Conservation (phyloP, 352 stramenopile genomes). For the Plasmopara muralis region DNA sequence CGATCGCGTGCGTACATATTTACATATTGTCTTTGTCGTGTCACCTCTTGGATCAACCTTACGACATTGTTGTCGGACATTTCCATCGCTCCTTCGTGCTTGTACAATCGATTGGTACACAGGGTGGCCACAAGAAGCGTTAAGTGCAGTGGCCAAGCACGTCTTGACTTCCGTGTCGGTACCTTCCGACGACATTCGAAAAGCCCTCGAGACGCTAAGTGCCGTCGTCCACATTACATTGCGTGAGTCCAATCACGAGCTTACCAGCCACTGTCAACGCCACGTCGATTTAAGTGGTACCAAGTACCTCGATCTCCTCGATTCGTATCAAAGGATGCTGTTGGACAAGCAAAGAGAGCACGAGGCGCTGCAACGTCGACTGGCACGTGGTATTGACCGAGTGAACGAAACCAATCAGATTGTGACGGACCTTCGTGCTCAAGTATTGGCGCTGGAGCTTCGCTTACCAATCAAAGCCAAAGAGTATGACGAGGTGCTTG, state of each 20-base stretch:
- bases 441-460: conserved; percentile 90
- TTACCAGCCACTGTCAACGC: conserved; percentile 85
- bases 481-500: conserved; percentile 89
- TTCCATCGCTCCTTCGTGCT: conserved; percentile 94
- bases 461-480: conserved; percentile 86
- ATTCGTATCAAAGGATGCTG: conserved; percentile 91
- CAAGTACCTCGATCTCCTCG: conserved; percentile 94
- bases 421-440: conserved; percentile 88
- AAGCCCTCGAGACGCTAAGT: conserved; percentile 86
- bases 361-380: conserved; percentile 81
- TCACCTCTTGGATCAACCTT: conserved; percentile 89
- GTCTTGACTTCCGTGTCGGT: conserved; percentile 81
- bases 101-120: conserved; percentile 96
- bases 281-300: conserved; percentile 96
- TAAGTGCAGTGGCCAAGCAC: conserved; percentile 87
- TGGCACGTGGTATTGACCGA: conserved; percentile 90
- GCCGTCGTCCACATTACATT: conserved; percentile 90
- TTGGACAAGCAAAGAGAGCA: conserved; percentile 77
- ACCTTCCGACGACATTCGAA: conserved; percentile 62
- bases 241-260: conserved; percentile 81
- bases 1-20: conserved; percentile 85
- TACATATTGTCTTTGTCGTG: conserved; percentile 95
- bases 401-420: conserved; percentile 92
- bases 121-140: conserved; percentile 89
- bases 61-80: conserved; percentile 88